A percentile compares a stretch with the other conserved stretches of the same genome.
phyloP scores from a whole-genome alignment of 2,329 filamentous ascomycete genomes.

The Cadophora gregata region DNA sequence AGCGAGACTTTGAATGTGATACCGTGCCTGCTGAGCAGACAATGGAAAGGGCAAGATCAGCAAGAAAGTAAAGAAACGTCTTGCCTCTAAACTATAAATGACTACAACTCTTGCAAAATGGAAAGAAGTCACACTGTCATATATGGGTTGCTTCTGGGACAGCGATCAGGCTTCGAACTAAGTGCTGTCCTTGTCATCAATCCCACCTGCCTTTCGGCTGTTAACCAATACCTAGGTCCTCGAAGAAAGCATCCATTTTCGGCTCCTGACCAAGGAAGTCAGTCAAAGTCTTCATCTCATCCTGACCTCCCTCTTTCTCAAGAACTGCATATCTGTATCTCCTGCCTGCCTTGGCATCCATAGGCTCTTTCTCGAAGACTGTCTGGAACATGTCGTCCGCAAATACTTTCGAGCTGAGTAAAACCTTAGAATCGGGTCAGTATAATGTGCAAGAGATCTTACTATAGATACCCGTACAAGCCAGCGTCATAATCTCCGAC shows the following conservation, averaged over 20 bases:
- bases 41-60: too few species aligned
- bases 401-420: not conserved
- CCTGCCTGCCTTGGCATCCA: not conserved
- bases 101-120: too few species aligned
- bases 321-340: not conserved
- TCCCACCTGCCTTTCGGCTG: not conserved
- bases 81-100: too few species aligned
- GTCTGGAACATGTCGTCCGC: not conserved
- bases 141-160: too few species aligned
- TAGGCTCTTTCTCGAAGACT: not conserved
- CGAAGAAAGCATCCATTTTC: not conserved
- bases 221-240: not conserved
- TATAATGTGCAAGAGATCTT: too few species aligned
- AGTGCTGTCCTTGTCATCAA: not conserved
- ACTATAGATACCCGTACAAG: conserved; percentile 58
- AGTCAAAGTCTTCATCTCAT: not conserved
- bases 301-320: not conserved
- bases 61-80: too few species aligned
- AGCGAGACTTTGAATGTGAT: too few species aligned
- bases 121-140: too few species aligned
- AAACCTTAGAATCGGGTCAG: not conserved
- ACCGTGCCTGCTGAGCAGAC: too few species aligned
- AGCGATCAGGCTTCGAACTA: too few species aligned
- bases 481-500: conserved; percentile 61
- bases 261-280: not conserved